Evolutionary conservation across 2,329 filamentous ascomycete genomes (phyloP).

Genomic region (Cylindrodendrum hubeiense): DNA sequence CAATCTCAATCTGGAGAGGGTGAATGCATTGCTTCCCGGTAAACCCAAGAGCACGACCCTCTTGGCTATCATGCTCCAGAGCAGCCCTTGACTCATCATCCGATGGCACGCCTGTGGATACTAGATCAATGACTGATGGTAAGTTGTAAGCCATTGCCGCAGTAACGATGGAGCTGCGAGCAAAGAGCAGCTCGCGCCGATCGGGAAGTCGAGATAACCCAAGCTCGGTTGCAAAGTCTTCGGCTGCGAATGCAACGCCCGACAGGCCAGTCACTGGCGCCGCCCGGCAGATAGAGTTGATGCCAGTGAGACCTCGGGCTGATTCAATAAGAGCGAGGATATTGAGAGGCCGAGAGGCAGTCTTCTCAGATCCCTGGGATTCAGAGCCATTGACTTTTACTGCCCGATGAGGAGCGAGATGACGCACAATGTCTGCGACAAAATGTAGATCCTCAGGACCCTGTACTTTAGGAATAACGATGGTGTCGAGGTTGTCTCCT

Average conservation of each 20-base stretch:
- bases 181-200: conserved; percentile 8
- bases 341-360: not conserved
- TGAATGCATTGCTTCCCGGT: conserved; percentile 26
- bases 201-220: conserved; percentile 10
- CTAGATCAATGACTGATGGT: conserved; percentile 7
- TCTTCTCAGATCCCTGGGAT: not conserved
- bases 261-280: conserved; percentile 1
- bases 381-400: not conserved
- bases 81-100: not conserved
- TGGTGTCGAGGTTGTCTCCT: conserved; percentile 2
- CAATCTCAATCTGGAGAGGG: conserved; percentile 13
- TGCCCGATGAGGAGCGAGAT: conserved; percentile 1
- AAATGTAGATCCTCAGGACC: conserved; percentile 8
- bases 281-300: conserved; percentile 7
- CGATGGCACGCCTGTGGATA: not conserved
- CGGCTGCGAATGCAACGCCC: conserved; percentile 17
- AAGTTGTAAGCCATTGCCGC: not conserved
- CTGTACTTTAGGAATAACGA: conserved; percentile 14
- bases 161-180: conserved; percentile 6
- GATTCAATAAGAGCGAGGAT: conserved; percentile 13
- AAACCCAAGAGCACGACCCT: conserved; percentile 21
- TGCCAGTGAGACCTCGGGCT: conserved; percentile 8
- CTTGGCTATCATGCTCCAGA: conserved; percentile 3
- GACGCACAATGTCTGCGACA: conserved; percentile 11
- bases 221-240: conserved; percentile 17